Conservation (phyloP, 1,139 yeast genomes). For the Debaryomycetaceae sp. region DNA sequence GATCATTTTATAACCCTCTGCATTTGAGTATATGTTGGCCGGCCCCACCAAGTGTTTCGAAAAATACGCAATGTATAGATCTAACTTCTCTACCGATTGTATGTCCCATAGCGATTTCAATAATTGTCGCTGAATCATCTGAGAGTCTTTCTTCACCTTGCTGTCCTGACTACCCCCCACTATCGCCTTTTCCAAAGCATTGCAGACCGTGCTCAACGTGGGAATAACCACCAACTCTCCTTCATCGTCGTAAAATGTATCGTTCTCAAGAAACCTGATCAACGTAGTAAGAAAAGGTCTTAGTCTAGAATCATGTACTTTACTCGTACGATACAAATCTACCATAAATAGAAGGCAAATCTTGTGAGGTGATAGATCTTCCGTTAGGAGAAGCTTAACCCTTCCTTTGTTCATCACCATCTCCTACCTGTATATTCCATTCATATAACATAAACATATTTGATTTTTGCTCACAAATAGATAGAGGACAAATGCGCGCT, state of each 20-base stretch:
- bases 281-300: constrained; percentile 15
- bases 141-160: constrained; percentile 9
- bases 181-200: constrained; percentile 7
- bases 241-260: constrained; percentile 20
- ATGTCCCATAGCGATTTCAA: constrained; percentile 27
- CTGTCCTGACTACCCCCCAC: constrained; percentile 2
- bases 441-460: background rate
- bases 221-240: constrained; percentile 26
- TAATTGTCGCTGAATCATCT: constrained; percentile 9
- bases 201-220: constrained; percentile 23
- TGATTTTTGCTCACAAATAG: background rate
- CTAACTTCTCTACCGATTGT: constrained; percentile 34
- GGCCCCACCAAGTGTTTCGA: constrained; percentile 2
- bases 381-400: constrained; percentile 20
- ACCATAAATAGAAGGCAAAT: constrained; percentile 25
- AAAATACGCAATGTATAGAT: constrained; percentile 14
- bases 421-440: background rate
- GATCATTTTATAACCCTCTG: constrained; percentile 10
- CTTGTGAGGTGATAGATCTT: constrained; percentile 35
- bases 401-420: constrained; percentile 5
- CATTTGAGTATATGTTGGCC: constrained; percentile 1
- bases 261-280: constrained; percentile 22
- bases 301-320: constrained; percentile 11
- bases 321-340: constrained; percentile 17
- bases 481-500: background rate